phyloP scores from a whole-genome alignment of 257 asterid genomes.

The Parsonsia alboflavescens region DNA sequence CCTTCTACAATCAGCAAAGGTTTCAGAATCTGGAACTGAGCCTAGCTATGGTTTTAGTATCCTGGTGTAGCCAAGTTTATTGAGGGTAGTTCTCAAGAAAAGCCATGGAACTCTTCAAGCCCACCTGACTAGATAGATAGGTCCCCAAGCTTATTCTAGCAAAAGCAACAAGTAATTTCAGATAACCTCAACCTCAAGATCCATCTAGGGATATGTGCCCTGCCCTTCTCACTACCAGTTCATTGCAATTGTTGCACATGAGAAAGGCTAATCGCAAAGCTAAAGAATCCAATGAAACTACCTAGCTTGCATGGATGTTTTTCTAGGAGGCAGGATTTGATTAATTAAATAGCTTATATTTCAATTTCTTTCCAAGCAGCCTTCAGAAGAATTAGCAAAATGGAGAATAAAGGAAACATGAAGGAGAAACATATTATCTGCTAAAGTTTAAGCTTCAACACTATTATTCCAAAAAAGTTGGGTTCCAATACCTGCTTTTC shows the following conservation, averaged over 20 bases:
- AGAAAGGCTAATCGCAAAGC: not conserved
- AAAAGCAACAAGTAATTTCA: not conserved
- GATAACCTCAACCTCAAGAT: not conserved
- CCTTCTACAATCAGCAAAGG: not conserved
- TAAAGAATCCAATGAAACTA: not conserved
- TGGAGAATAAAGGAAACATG: not conserved
- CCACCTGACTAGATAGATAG: not conserved
- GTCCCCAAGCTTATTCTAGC: not conserved
- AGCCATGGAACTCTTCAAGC: not conserved
- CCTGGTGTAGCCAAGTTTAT: not conserved
- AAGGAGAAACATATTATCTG: not conserved
- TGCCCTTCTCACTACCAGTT: not conserved
- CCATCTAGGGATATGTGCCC: not conserved
- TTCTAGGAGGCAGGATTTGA: not conserved
- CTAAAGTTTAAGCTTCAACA: not conserved
- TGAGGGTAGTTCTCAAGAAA: not conserved
- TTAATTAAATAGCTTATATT: not conserved
- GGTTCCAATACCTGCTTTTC: conserved; percentile 73
- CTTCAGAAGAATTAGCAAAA: not conserved
- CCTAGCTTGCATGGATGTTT: not conserved
- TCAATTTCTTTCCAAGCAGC: not conserved
- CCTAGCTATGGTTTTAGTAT: not conserved
- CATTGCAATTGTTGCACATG: not conserved
- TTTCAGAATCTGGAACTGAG: not conserved
- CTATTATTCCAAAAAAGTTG: not conserved